A percentile compares a stretch with the other conserved stretches of the same genome.
Conservation (phyloP, 257 asterid genomes). For the Solanum virginianum region DNA sequence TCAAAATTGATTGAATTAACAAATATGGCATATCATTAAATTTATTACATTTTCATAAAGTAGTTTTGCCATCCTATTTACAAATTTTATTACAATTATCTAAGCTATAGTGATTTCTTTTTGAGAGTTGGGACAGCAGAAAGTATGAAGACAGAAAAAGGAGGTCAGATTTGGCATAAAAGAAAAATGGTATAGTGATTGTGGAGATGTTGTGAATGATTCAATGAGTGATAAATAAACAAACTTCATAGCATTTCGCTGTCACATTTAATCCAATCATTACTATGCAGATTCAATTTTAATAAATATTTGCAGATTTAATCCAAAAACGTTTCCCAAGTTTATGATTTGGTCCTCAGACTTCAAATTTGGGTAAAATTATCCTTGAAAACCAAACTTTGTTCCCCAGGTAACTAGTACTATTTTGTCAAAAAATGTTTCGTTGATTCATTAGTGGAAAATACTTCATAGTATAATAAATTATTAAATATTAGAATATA, state of each 20-base stretch:
- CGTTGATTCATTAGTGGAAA: neutral
- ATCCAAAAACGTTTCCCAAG: neutral
- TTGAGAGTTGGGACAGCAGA: neutral
- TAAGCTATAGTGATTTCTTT: neutral
- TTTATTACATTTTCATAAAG: too few relatives aligned
- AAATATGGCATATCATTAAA: neutral
- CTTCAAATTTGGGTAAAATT: neutral
- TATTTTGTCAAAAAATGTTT: neutral
- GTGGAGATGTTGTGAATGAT: neutral
- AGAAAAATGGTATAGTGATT: neutral
- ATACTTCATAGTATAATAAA: neutral
- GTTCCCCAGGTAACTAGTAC: neutral
- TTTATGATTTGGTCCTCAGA: neutral
- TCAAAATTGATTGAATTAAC: neutral
- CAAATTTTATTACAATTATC: neutral
- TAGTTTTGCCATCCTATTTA: too few relatives aligned
- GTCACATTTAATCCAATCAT: neutral
- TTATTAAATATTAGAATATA: neutral
- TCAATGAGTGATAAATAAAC: slow-evolving; percentile 6
- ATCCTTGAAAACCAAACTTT: neutral
- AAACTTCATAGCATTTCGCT: neutral
- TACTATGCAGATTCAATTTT: neutral
- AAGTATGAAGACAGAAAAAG: neutral
- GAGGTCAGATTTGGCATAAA: neutral
- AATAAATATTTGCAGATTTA: neutral